Base-by-base conservation (phyloP, 2,329 filamentous ascomycete genomes). In the Beauveria medogensis region DNA sequence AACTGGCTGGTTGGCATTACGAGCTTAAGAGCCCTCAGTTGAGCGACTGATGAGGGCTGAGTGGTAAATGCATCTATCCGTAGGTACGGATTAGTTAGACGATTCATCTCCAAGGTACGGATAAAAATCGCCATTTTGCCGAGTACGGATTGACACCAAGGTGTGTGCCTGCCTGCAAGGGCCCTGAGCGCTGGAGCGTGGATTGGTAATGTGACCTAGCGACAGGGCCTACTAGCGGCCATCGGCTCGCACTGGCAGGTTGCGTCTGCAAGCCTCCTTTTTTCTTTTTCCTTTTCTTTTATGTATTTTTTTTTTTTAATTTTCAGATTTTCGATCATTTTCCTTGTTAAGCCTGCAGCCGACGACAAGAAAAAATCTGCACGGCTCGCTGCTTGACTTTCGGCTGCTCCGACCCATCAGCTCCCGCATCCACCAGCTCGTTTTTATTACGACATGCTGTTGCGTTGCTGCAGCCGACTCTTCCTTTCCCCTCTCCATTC, bases 141-240 rank as follows among this genome's bases (percentile, higher is more conserved):
- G 30, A 34, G 30, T 34, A 34, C 30, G 30, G 10, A 34, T 34
- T 12, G 10, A 34, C 10, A 34, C 30, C 30, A 34, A 34, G 30
- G 30, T 34, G 30, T 34, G 22, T 34, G n/a, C n/a, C 22, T 16
- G 6, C n/a, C 24, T 50, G 24, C 24, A 30, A 10, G 18, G 22
- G 10, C n/a, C 44, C 55, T 22, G 34, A 50, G 47, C 56, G 3
- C 30, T 46, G 22, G 34, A 50, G 47, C 56, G 10, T 37, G 44
- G 34, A 40, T 26, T 58, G 55, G 55, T 58, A 58, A 58, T 59
- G 56, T 59, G 56, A 59, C 56, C 34, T 41, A 26, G n/a, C 12
- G 56, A 52, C 56, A 52, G 40, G 48, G 16, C 22, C 20, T 5
- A n/a, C 12, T 50, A 24, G 10, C 55, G 22, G 55, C 34, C 28